Evolutionary conservation across 2,329 filamentous ascomycete species (phyloP), one percentile per base, ranked within the genome.

Genomic region (Hymenoscyphus occultus): DNA sequence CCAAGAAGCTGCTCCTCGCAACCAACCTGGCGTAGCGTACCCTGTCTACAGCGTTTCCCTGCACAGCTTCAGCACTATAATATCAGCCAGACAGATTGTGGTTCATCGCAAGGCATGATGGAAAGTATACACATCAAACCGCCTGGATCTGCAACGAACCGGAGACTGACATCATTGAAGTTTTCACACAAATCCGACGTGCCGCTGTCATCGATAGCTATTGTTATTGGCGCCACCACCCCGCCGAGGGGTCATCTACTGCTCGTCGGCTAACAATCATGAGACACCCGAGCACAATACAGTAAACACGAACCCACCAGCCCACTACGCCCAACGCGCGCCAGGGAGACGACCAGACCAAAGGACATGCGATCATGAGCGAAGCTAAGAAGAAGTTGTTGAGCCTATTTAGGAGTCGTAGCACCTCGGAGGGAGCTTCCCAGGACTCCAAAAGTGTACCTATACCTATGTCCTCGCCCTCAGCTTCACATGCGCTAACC

Each of bases 321-420:
- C 5, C 48, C 48, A 28, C 19, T 12, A 54, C 22, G 13, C 19
- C 2, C 19, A 12, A 54, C 48, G 48, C 48, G 19, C 48, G 19
- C n/a, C 10, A 54, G 13, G 48, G 12, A 54, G 48, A 54, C 48
- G 48, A 28, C 19, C 16, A 60, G 54, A 51, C 48, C 16, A 62
- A 58, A 57, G 61, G 64, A 59, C 35, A 39, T 59, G 35, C 48
- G 35, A 39, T 31, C 61, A 74, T 74, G 73, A 73, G 70, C 60
- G 71, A 74, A 59, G 65, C 69, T 19, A 74, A 73, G 63, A 68
- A 61, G 48, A 73, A 69, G 61, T 59, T 74, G 1, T 63, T 73
- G 14, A 77, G 77, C 66, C 75, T 86, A 63, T 78, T 86, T 69
- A 80, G 83, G 68, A 80, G 77, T 67, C 79, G 79, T 66, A 83